A percentile compares a stretch with the other conserved stretches of the same genome.
Conservation (phyloP, 1,139 yeast species). For the Barnettozyma hawaiiensis region DNA sequence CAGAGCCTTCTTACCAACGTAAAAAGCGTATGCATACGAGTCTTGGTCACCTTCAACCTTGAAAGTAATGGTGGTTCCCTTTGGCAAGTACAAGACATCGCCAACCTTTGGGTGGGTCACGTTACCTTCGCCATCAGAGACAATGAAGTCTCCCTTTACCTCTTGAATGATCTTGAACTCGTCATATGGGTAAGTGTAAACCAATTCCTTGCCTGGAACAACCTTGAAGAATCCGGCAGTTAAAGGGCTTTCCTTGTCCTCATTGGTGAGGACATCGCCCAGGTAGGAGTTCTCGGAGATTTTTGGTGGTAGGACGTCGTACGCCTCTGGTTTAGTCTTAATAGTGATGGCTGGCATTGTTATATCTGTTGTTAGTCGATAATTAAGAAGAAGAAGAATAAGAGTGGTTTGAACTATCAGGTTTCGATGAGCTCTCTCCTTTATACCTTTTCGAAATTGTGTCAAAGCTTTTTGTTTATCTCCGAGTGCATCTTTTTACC, state of each 20-base stretch:
- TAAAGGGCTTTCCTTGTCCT: conserved; percentile 41
- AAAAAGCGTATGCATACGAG: conserved; percentile 46
- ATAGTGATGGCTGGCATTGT: conserved; percentile 25
- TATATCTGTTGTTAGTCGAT: neutral
- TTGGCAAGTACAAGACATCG: conserved; percentile 42
- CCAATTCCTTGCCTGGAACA: conserved; percentile 54
- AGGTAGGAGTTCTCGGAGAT: conserved; percentile 51
- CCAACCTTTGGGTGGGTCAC: conserved; percentile 42
- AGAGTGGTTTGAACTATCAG: too few species aligned
- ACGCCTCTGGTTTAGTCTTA: conserved; percentile 50
- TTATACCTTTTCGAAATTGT: too few species aligned
- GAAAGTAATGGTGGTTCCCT: conserved; percentile 44
- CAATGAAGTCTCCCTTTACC: conserved; percentile 34
- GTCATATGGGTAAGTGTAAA: conserved; percentile 48
- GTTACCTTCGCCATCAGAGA: conserved; percentile 43
- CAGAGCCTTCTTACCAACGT: conserved; percentile 36
- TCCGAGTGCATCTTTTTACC: too few species aligned
- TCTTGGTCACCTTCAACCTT: conserved; percentile 39
- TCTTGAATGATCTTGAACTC: conserved; percentile 48
- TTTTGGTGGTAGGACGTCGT: conserved; percentile 46
- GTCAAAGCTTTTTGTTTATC: too few species aligned
- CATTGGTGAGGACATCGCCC: conserved; percentile 48
- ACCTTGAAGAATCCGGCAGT: conserved; percentile 55
- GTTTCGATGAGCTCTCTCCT: too few species aligned
- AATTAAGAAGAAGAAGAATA: neutral